These are phyloP conservation scores for Trapa incisa DNA, from an alignment of 345 rosid genomes.

Conservation along the genomic window DNA sequence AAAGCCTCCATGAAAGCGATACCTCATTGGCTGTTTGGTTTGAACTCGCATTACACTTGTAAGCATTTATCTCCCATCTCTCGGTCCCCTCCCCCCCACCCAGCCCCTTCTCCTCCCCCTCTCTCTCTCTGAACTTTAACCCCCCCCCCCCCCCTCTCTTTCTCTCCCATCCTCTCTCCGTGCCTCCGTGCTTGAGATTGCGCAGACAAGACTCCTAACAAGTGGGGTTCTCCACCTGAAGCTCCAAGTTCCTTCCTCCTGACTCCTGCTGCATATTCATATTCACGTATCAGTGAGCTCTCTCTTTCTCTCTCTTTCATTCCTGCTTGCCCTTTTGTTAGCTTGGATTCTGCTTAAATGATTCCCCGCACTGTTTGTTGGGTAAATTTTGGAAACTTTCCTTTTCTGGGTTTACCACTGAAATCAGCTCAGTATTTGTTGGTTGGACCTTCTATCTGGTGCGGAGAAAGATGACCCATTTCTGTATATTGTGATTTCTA, in stretches of 20 bases:
- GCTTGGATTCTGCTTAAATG: neutral
- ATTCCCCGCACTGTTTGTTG: neutral
- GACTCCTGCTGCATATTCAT: neutral
- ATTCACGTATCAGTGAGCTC: constrained; percentile 12
- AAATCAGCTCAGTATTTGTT: neutral
- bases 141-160: neutral
- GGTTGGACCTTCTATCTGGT: neutral
- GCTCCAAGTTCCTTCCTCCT: constrained; percentile 10
- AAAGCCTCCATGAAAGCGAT: constrained; percentile 36
- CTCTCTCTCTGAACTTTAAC: too few species aligned
- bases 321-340: neutral
- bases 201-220: constrained; percentile 63
- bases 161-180: neutral
- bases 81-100: neutral
- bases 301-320: neutral
- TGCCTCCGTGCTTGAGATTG: constrained; percentile 31
- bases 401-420: neutral
- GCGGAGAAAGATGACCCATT: neutral
- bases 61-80: constrained; percentile 1
- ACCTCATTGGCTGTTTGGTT: constrained; percentile 40
- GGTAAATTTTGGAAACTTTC: constrained; percentile 1
- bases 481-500: neutral
- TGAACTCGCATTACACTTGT: constrained; percentile 13
- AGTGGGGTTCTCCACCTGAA: constrained; percentile 32
- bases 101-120: too few species aligned